These are phyloP conservation scores for Fraxinus sp. DNA, from an alignment of 305 asterid genomes.

Conservation along the genomic window DNA sequence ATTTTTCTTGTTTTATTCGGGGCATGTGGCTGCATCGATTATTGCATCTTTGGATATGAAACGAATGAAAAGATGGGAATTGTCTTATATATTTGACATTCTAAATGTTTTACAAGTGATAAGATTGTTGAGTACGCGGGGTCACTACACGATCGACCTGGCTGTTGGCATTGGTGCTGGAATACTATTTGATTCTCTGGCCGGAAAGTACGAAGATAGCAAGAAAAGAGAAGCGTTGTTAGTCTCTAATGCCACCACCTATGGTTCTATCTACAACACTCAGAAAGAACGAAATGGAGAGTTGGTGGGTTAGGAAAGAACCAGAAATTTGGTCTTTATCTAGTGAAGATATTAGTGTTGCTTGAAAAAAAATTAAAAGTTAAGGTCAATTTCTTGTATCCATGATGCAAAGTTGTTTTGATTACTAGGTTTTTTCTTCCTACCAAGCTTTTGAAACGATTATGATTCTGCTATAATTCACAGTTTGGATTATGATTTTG, in stretches of 20 bases:
- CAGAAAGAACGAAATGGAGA: slow-evolving; percentile 14
- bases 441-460: not conserved
- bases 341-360: not conserved
- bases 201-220: slow-evolving; percentile 60
- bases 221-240: slow-evolving; percentile 32
- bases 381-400: not conserved
- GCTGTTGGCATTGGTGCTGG: slow-evolving; percentile 91
- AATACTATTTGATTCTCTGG: slow-evolving; percentile 64
- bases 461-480: not conserved
- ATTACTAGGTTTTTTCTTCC: not conserved
- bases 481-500: not conserved
- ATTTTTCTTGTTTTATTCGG: slow-evolving; percentile 86
- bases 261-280: slow-evolving; percentile 18
- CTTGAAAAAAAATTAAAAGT: not conserved
- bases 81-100: slow-evolving; percentile 59
- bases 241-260: slow-evolving; percentile 10
- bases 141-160: slow-evolving; percentile 92
- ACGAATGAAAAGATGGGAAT: slow-evolving; percentile 66
- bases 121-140: slow-evolving; percentile 76
- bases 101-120: slow-evolving; percentile 70
- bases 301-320: not conserved
- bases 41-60: slow-evolving; percentile 91
- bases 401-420: not conserved
- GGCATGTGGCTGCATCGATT: slow-evolving; percentile 88
- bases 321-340: not conserved